Percentiles rank a stretch among this genome's conserved stretches.
Conservation (phyloP, 768 basidiomycete species). For the Amanita jacksonii region DNA sequence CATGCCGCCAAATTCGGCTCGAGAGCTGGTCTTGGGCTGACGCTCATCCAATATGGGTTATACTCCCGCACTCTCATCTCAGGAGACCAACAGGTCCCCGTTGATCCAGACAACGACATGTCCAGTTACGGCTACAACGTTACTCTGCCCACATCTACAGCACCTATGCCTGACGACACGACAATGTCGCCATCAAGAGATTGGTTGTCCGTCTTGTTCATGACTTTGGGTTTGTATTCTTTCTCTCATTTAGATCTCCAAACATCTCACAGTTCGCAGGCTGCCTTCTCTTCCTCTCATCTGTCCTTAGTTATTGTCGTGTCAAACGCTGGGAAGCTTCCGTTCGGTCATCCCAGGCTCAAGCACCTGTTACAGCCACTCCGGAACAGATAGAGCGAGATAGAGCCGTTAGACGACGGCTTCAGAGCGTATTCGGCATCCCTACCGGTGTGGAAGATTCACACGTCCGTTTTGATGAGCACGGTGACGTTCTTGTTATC, state of each 20-base stretch:
- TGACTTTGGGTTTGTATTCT: conserved; percentile 60
- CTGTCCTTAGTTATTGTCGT: conserved; percentile 73
- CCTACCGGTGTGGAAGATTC: conserved; percentile 11
- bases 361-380: conserved; percentile 22
- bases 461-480: conserved; percentile 13
- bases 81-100: conserved; percentile 22
- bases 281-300: conserved; percentile 88
- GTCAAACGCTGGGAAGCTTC: conserved; percentile 79
- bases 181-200: conserved; percentile 52
- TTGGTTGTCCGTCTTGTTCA: conserved; percentile 87
- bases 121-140: too few species aligned
- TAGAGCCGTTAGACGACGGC: conserved; percentile 36
- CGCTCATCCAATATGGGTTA: conserved; percentile 88
- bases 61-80: conserved; percentile 40
- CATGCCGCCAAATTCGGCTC: conserved; percentile 93
- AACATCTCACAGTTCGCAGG: conserved; percentile 36
- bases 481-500: conserved; percentile 19
- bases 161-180: conserved; percentile 17
- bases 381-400: conserved; percentile 43
- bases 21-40: conserved; percentile 91
- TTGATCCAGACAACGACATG: not conserved
- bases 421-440: conserved; percentile 45
- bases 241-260: not conserved
- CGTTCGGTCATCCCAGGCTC: conserved; percentile 35
- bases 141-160: conserved; percentile 11